Conservation (phyloP, 2,329 filamentous ascomycete species). For the Mycocentrospora acerina region DNA sequence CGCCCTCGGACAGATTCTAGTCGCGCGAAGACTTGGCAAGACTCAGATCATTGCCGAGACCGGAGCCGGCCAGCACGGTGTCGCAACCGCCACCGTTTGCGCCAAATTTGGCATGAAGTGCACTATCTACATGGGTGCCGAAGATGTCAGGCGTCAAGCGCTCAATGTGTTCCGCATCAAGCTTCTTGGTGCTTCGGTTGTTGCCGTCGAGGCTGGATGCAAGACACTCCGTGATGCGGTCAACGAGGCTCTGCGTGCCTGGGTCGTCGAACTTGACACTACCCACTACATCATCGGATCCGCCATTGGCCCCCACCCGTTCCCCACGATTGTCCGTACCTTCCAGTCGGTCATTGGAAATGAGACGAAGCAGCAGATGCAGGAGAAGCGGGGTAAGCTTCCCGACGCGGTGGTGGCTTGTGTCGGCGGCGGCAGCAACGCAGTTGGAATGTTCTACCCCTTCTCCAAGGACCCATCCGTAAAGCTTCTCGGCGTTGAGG, state of each 20-base stretch:
- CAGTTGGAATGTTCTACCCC: conserved; percentile 97
- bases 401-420: conserved; percentile 96
- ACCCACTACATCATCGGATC: conserved; percentile 99
- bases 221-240: conserved; percentile 67
- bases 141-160: conserved; percentile 93
- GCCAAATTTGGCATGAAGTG: conserved; percentile 99
- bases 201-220: conserved; percentile 89
- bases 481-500: conserved; percentile 90
- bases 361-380: conserved; percentile 92
- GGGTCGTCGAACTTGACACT: conserved; percentile 89
- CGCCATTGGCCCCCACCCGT: conserved; percentile 95
- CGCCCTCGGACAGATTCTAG: conserved; percentile 85
- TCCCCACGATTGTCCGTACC: conserved; percentile 94
- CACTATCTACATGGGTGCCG: conserved; percentile 97
- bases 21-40: conserved; percentile 86
- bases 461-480: conserved; percentile 84
- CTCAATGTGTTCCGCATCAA: conserved; percentile 99
- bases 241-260: conserved; percentile 91
- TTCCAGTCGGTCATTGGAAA: conserved; percentile 97
- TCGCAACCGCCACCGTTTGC: conserved; percentile 94
- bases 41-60: conserved; percentile 98
- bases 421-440: conserved; percentile 93
- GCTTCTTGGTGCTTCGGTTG: conserved; percentile 86
- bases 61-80: conserved; percentile 95
- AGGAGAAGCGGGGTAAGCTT: conserved; percentile 78